Evolutionary conservation across 208 protist genomes (phyloP).

Genomic region (Trypanosoma rangeli): DNA sequence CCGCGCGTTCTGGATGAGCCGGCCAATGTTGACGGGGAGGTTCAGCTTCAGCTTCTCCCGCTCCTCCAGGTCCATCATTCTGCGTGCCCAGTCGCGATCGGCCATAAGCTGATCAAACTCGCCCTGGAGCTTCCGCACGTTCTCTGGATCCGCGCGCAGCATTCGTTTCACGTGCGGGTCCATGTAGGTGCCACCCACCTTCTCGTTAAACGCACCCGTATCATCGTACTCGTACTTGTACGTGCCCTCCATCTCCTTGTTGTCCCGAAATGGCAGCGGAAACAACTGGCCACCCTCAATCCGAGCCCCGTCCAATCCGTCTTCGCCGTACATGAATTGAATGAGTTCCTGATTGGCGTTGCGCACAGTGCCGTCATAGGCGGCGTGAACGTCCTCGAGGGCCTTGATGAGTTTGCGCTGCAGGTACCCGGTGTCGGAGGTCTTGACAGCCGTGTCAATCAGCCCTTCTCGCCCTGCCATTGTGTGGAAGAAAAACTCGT

Average conservation of each 20-base stretch:
- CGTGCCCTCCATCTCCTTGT: constrained; percentile 64
- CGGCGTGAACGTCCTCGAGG: constrained; percentile 98
- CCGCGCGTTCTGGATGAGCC: constrained; percentile 97
- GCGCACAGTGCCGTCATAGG: constrained; percentile 98
- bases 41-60: constrained; percentile 69
- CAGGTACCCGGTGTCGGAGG: constrained; percentile 97
- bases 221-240: constrained; percentile 84
- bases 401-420: constrained; percentile 97
- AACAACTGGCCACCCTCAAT: constrained; percentile 93
- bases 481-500: constrained; percentile 99
- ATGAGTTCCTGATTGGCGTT: constrained; percentile 95
- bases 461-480: constrained; percentile 99
- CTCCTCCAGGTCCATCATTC: constrained; percentile 68
- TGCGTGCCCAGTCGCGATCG: constrained; percentile 78
- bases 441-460: constrained; percentile 99
- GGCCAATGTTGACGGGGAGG: constrained; percentile 93
- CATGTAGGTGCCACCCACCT: constrained; percentile 85
- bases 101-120: constrained; percentile 91
- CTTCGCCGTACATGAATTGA: constrained; percentile 99
- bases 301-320: constrained; percentile 96
- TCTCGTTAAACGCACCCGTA: constrained; percentile 67
- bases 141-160: constrained; percentile 73
- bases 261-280: constrained; percentile 52
- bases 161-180: constrained; percentile 84
- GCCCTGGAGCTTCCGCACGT: constrained; percentile 71